Conservation (phyloP, 2,329 filamentous ascomycete genomes). For the Fusarium buharicum region DNA sequence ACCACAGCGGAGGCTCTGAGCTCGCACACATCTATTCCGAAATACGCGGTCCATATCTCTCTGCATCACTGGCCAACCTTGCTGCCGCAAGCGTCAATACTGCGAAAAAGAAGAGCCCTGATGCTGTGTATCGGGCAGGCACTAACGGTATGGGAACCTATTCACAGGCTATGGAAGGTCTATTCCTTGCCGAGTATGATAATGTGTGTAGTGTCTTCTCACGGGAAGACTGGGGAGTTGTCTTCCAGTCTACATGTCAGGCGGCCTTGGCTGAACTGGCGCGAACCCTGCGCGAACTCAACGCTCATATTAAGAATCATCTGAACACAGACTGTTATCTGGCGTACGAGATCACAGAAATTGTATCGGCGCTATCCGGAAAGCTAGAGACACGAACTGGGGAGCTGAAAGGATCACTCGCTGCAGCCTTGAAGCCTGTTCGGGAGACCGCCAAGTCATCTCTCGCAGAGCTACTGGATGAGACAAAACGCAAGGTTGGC, state of each 20-base stretch:
- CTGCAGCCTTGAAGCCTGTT: constrained; percentile 87
- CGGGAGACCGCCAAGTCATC: constrained; percentile 92
- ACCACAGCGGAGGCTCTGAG: constrained; percentile 65
- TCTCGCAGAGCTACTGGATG: constrained; percentile 83
- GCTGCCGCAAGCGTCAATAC: constrained; percentile 87
- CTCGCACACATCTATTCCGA: constrained; percentile 85
- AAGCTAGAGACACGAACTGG: constrained; percentile 84
- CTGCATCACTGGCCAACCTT: constrained; percentile 82
- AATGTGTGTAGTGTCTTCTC: constrained; percentile 89
- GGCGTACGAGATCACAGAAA: constrained; percentile 93
- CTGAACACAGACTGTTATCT: constrained; percentile 92
- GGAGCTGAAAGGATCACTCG: constrained; percentile 83
- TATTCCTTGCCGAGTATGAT: constrained; percentile 89
- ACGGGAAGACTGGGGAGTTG: constrained; percentile 82
- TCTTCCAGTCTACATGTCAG: constrained; percentile 83
- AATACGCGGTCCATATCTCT: constrained; percentile 86
- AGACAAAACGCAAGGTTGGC: constrained; percentile 77
- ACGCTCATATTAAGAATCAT: constrained; percentile 87
- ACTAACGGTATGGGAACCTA: constrained; percentile 94
- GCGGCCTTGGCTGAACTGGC: constrained; percentile 82
- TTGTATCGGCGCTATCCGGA: constrained; percentile 82
- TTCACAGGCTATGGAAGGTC: constrained; percentile 84
- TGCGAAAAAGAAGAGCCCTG: constrained; percentile 80
- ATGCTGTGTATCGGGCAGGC: constrained; percentile 86
- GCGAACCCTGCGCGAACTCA: constrained; percentile 87